A percentile compares a stretch with the other conserved stretches of the same genome.
phyloP scores from a whole-genome alignment of 2,329 filamentous ascomycete species.

The Ascocoryne sarcoides region DNA sequence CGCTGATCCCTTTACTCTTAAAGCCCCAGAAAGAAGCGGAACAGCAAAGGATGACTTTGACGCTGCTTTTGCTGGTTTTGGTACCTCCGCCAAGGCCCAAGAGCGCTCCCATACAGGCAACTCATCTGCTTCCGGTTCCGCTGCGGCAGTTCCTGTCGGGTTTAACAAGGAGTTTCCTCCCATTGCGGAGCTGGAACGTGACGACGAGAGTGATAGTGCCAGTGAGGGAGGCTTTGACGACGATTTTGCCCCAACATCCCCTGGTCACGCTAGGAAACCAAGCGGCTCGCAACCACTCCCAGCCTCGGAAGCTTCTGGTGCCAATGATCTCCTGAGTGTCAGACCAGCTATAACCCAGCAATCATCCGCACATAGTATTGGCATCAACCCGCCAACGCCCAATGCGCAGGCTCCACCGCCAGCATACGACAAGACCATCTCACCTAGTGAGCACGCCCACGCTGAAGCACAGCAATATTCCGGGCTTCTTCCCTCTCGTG shows the following conservation, averaged over 20 bases:
- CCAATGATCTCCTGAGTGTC: conserved; percentile 24
- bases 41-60: conserved; percentile 72
- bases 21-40: conserved; percentile 38
- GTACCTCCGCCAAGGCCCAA: conserved; percentile 38
- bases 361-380: conserved; percentile 16
- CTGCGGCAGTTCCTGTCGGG: conserved; percentile 33
- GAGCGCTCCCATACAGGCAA: conserved; percentile 38
- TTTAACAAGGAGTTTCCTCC: conserved; percentile 83
- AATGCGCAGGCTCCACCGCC: conserved; percentile 51
- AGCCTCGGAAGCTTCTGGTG: conserved; percentile 16
- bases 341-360: conserved; percentile 25
- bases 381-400: conserved; percentile 38
- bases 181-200: conserved; percentile 68
- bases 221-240: conserved; percentile 87
- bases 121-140: conserved; percentile 32
- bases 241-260: conserved; percentile 64
- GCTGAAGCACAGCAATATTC: conserved; percentile 41
- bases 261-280: conserved; percentile 22
- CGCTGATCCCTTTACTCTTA: conserved; percentile 46
- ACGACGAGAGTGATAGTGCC: conserved; percentile 74
- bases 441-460: conserved; percentile 36
- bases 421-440: conserved; percentile 39
- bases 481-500: conserved; percentile 45
- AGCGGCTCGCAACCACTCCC: conserved; percentile 16
- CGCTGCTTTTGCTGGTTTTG: conserved; percentile 72